These are phyloP conservation scores for Hydnomerulius pinastri DNA, from an alignment of 768 basidiomycete genomes.

Conservation along the genomic window DNA sequence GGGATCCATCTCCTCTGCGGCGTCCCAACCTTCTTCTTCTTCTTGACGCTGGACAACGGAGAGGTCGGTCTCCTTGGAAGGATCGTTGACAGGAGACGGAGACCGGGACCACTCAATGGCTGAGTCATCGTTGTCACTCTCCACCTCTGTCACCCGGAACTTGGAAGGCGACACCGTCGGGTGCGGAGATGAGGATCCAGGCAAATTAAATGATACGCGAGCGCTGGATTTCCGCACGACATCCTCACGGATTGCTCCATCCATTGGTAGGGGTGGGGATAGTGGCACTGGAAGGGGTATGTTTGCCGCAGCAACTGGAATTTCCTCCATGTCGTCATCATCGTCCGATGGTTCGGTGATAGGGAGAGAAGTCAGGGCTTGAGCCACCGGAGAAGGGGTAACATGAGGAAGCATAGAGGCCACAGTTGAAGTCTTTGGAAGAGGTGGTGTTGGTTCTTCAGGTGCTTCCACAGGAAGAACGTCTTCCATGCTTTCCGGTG, in stretches of 20 bases:
- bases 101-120: slow-evolving; percentile 41
- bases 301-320: slow-evolving; percentile 13
- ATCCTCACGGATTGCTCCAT: slow-evolving; percentile 15
- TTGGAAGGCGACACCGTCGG: slow-evolving; percentile 2
- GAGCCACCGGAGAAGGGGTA: background rate
- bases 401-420: background rate
- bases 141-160: slow-evolving; percentile 11
- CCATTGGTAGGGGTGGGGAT: slow-evolving; percentile 16
- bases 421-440: background rate
- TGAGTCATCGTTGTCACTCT: slow-evolving; percentile 28
- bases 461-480: background rate
- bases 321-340: slow-evolving; percentile 44
- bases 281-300: background rate
- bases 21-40: slow-evolving; percentile 64
- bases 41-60: slow-evolving; percentile 22
- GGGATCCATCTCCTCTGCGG: slow-evolving; percentile 82
- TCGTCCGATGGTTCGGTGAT: slow-evolving; percentile 16
- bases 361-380: background rate
- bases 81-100: slow-evolving; percentile 31
- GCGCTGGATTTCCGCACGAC: background rate
- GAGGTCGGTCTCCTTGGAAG: background rate
- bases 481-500: background rate
- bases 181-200: slow-evolving; percentile 12
- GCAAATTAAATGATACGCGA: slow-evolving; percentile 6
- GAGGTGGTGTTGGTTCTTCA: slow-evolving; percentile 10